Base-by-base conservation (phyloP, 2,329 filamentous ascomycete species). In the Aspergillus viridinutans region DNA sequence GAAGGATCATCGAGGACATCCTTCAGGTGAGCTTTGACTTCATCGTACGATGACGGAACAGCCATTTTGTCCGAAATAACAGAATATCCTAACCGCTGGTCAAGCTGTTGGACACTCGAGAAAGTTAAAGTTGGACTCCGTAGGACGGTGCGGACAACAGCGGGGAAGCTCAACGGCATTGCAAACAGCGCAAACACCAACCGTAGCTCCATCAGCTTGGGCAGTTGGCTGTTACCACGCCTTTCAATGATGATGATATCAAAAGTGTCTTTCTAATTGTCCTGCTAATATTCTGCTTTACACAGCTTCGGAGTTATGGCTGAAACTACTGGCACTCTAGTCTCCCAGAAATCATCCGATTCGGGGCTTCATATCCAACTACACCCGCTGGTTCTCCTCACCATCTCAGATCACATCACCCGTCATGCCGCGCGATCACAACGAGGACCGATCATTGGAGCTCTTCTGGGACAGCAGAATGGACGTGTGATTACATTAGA, bases 401-500 rank as follows among this genome's bases (percentile, higher is more conserved):
- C 90, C 63, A 94, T 99, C 68, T 96, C 93, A 65, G 94, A 99
- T 75, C 95, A 96, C 74, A 92, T 97, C 73, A 96, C 93, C 57
- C 86, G 94, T 58, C 92, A 96, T 74, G 90, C 88, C 1, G 82
- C 96, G 56, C 86, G 94, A 58, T 80, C 85, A 53, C 87, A 92
- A 67, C 73, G 80, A 20, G 90, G 90, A 0, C 91, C 92, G 17
- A 83, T 97, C 20, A 84, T 93, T 3, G 94, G 94, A 56, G 92
- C 89, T 53, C 81, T 99, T n/a, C 77, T 99, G 5, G 94, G 94
- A 17, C 90, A 94, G 69, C 92, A 97, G 67, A 90, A 91, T 79
- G 93, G 93, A 21, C 88, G 91, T 56, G 87, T 93, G 68, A 88
- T 97, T 66, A 96, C 90, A 9, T 87, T 97, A 63, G 93, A 97